A percentile compares a stretch with the other conserved stretches of the same genome.
phyloP scores from a whole-genome alignment of 176 grass and related monocot genomes.

The Hyparrhenia diplandra region DNA sequence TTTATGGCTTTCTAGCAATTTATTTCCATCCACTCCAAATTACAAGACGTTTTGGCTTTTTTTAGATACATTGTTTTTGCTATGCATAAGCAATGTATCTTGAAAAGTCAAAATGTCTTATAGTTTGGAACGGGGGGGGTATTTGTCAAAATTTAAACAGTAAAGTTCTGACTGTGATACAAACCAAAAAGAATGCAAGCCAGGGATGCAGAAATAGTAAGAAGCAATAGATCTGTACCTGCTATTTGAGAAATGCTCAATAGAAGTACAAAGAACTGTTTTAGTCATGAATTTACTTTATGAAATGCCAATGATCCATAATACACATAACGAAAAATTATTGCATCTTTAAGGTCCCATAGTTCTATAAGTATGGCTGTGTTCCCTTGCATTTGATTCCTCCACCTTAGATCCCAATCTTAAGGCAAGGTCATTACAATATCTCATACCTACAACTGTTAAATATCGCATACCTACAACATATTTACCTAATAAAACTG shows the following conservation, averaged over 20 bases:
- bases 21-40: too few relatives aligned
- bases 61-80: not conserved
- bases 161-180: not conserved
- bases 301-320: too few relatives aligned
- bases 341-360: conserved; percentile 6
- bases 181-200: not conserved
- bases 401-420: not conserved
- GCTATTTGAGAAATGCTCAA: too few relatives aligned
- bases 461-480: not conserved
- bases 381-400: not conserved
- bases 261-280: too few relatives aligned
- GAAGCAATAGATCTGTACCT: not conserved
- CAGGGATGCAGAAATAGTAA: conserved; percentile 6
- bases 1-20: not conserved
- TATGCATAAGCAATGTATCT: too few relatives aligned
- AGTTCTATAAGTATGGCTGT: not conserved
- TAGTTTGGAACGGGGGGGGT: not conserved
- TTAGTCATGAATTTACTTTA: not conserved
- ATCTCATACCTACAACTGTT: not conserved
- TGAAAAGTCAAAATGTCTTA: not conserved
- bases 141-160: not conserved
- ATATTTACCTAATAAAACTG: not conserved
- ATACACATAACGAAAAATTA: conserved; percentile 10
- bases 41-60: not conserved
- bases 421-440: not conserved